Conservation (phyloP, 2,329 filamentous ascomycete genomes). For the Paracamarosporium sp. region DNA sequence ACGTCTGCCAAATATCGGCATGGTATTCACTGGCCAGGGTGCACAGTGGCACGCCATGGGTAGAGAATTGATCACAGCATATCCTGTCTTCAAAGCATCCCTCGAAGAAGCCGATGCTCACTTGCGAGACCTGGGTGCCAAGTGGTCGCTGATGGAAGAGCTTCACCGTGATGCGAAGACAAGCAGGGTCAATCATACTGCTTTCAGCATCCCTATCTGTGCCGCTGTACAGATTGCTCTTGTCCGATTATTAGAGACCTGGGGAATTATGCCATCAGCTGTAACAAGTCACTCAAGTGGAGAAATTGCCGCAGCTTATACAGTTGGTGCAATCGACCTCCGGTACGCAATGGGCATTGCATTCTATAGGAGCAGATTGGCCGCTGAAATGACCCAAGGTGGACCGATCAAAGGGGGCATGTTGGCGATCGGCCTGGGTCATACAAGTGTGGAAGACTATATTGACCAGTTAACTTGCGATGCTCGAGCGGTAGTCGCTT, state of each 20-base stretch:
- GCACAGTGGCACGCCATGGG: conserved; percentile 22
- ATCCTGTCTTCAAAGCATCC: background rate
- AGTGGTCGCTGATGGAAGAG: background rate
- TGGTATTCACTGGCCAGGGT: conserved; percentile 28
- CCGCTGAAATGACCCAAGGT: background rate
- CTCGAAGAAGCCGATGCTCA: background rate
- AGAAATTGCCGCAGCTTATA: conserved; percentile 10
- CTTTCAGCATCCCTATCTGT: conserved; percentile 18
- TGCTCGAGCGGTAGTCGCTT: conserved; percentile 14
- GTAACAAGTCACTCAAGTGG: conserved; percentile 26
- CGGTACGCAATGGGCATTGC: background rate
- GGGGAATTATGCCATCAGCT: conserved; percentile 10
- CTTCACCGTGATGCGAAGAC: background rate
- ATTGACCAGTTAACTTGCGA: background rate
- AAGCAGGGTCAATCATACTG: background rate
- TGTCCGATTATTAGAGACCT: conserved; percentile 17
- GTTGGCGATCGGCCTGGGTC: conserved; percentile 35
- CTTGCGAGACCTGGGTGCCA: conserved; percentile 1
- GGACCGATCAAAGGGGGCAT: conserved; percentile 18
- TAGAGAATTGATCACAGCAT: background rate
- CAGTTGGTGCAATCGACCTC: background rate
- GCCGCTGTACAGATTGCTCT: conserved; percentile 22
- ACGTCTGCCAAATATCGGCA: background rate
- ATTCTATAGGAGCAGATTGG: background rate
- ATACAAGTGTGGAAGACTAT: conserved; percentile 14